Conservation (phyloP, 768 basidiomycete genomes). For the Collybia mongolica region DNA sequence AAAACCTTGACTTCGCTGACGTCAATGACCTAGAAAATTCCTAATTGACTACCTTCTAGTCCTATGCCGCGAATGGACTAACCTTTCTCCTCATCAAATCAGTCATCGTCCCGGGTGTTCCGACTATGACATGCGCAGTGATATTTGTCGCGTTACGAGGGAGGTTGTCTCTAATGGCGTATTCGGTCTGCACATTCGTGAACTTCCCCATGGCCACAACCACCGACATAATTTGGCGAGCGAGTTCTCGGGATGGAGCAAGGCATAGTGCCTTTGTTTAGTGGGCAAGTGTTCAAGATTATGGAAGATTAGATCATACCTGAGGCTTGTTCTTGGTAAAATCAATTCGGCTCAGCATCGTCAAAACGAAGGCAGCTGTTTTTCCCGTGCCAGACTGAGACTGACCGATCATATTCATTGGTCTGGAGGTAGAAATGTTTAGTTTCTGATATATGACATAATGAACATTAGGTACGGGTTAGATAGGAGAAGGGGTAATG, state of each 20-base stretch:
- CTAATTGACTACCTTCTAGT: neutral
- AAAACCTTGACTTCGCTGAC: slow-evolving; percentile 83
- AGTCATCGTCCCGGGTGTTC: slow-evolving; percentile 93
- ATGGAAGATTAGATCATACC: slow-evolving; percentile 35
- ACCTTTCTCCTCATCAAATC: slow-evolving; percentile 77
- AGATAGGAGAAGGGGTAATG: slow-evolving; percentile 83
- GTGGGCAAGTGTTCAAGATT: neutral
- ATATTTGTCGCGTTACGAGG: slow-evolving; percentile 63
- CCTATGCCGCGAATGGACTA: neutral
- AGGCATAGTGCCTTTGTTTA: slow-evolving; percentile 81
- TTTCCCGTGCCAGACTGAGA: slow-evolving; percentile 99
- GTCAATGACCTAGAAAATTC: slow-evolving; percentile 57
- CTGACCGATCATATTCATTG: slow-evolving; percentile 98
- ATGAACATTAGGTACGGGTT: slow-evolving; percentile 67
- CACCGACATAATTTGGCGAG: slow-evolving; percentile 96
- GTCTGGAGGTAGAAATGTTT: slow-evolving; percentile 44
- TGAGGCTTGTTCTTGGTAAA: slow-evolving; percentile 82
- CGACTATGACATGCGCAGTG: slow-evolving; percentile 90
- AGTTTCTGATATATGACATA: neutral
- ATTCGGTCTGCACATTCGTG: slow-evolving; percentile 89
- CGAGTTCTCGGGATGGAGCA: slow-evolving; percentile 96
- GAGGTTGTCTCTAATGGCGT: slow-evolving; percentile 89
- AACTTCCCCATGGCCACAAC: slow-evolving; percentile 94
- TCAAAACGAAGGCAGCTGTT: slow-evolving; percentile 96
- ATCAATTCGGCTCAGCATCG: slow-evolving; percentile 95